Base-by-base conservation (phyloP, 345 rosid species). In the Brassica rapa region DNA sequence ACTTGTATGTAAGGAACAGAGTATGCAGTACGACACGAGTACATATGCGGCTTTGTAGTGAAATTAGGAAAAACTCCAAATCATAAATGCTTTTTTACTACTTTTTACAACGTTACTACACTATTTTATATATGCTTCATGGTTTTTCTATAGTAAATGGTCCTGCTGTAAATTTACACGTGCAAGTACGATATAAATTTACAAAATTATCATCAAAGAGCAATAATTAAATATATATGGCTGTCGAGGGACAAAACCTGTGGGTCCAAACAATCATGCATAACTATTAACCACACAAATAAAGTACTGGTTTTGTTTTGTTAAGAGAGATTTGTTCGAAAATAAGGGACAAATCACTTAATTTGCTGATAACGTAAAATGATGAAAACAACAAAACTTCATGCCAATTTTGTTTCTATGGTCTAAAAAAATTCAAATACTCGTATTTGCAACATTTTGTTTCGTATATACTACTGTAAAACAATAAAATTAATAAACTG, bases 261-360 rank as follows among this genome's bases (percentile, higher is more conserved):
- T 73, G 82, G 82, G 78, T 74, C 82, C 78, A 79, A 74, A 79
- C 78, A 74, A 73, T 68, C 79, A 79, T 79, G 75, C 71, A 62
- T 39, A 5, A 33, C 37, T 1, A 33, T 33, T 33, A 35, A 46
- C 8, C 23, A 68, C 68, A 73, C 70, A 73, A 68, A 53, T 73
- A 14, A 41, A 67, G 11, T 67, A 73, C 69, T 43, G 35, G 7
- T 78, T 5, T 62, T 77, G 73, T 66, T 27, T 8, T 35, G 41
- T 62, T 41, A 79, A 78, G 2, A 27, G 4, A 15, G 49, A 8
- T 68, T 79, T 79, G 82, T 68, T 61, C 27, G 60, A 73, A 51
- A 33, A 62, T 37, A 73, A 68, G 78, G 66, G 11, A 68, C 78
- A 79, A 74, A 68, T 60, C 74, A 1, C 46, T 73, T 6, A 59